Base-by-base conservation (phyloP, 192 early-diverging fungal species). In the Physocladia obscura region DNA sequence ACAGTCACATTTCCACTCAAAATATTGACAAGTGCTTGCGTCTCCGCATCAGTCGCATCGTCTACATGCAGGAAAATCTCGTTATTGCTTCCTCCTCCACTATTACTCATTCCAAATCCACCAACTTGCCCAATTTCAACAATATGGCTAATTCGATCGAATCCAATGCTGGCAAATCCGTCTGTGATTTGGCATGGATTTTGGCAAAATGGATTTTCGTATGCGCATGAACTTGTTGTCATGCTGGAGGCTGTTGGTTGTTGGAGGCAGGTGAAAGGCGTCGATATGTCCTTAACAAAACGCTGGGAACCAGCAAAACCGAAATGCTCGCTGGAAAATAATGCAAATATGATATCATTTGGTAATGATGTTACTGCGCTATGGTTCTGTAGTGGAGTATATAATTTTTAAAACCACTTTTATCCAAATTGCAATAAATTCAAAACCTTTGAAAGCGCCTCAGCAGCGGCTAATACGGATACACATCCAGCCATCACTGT, bases 281-380 rank as follows among this genome's bases (percentile, higher is more conserved):
- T 67, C 4, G 69, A 70, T 29, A 94, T 85, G 68, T 93, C 91
- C 35, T 90, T 52, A 2, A 92, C 90, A 74, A 94, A 94, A 35
- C 91, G 75, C 69, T 90, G 83, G 2, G 92, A 94, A n/a, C 92
- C 92, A 37, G 87, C 81, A 70, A 84, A 89, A 31, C 84, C 89
- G 83, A 87, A 94, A 29, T 85, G 55, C 73, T 94, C 92, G 15
- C 80, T 87, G 22, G 82, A 79, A 67, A 94, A 94, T 17, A 84
- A 73, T 13, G 89, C 91, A 74, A 89, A 94, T 29, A 94, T 17
- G 26, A 94, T 87, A 68, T 92, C 84, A 56, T 90, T 90, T 38
- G 75, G 72, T 50, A 91, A 76, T 2, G 71, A 29, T 11, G 72
- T 62, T 4, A 87, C 51, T 15, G 49, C 48, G 63, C 54, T 34